These are phyloP conservation scores for Lumnitzera racemosa DNA, from an alignment of 345 rosid species.

Conservation along the genomic window DNA sequence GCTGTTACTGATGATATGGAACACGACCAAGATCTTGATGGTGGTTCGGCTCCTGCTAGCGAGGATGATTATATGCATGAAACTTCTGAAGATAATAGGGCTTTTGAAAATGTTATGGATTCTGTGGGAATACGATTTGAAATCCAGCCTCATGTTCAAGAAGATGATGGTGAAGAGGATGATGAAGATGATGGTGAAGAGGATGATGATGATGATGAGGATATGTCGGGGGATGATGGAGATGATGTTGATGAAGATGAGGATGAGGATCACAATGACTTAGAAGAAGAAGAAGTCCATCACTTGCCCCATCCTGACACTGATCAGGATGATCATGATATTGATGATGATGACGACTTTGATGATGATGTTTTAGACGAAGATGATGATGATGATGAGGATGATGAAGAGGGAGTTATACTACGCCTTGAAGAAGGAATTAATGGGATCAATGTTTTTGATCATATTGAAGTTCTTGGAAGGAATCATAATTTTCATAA, in stretches of 20 bases:
- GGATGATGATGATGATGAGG: conserved; percentile 66
- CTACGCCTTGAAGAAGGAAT: conserved; percentile 84
- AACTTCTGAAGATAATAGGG: conserved; percentile 66
- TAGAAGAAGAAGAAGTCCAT: conserved; percentile 82
- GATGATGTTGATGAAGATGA: conserved; percentile 25
- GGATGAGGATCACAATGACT: conserved; percentile 23
- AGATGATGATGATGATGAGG: conserved; percentile 86
- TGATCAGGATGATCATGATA: conserved; percentile 96
- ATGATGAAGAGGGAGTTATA: conserved; percentile 86
- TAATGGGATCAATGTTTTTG: conserved; percentile 86
- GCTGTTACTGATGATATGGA: conserved; percentile 93
- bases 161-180: conserved; percentile 71
- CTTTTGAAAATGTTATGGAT: conserved; percentile 62
- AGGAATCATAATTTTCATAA: conserved; percentile 77
- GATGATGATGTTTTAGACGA: conserved; percentile 94
- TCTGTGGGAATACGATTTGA: conserved; percentile 67
- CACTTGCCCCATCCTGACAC: conserved; percentile 83
- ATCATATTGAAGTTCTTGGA: conserved; percentile 86
- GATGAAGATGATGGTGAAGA: conserved; percentile 70
- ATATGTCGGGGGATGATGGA: conserved; percentile 40
- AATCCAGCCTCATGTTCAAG: conserved; percentile 72
- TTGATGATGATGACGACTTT: conserved; percentile 83
- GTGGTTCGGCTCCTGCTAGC: conserved; percentile 51
- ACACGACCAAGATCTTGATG: conserved; percentile 87
- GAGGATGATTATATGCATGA: conserved; percentile 95